These are phyloP conservation scores for Hsuehochloa calcarea DNA, from an alignment of 176 grass and related monocot genomes.

Conservation along the genomic window DNA sequence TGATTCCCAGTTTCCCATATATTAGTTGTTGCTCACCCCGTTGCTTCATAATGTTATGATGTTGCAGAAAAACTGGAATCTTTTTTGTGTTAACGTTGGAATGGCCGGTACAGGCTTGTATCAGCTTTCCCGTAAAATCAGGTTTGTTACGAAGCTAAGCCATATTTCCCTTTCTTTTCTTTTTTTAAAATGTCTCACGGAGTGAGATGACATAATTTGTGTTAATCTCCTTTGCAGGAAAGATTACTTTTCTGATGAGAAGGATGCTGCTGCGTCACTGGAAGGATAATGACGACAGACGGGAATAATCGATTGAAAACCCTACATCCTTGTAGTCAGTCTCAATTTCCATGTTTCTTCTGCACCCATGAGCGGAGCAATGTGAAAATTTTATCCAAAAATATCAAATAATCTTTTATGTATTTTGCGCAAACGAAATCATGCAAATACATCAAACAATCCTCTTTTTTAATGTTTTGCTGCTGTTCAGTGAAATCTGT, in stretches of 20 bases:
- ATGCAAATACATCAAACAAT: neutral
- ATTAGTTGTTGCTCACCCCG: neutral
- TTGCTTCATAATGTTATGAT: neutral
- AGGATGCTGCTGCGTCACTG: slow-evolving; percentile 9
- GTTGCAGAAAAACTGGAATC: slow-evolving; percentile 85
- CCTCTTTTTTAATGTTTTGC: neutral
- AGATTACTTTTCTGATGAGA: slow-evolving; percentile 62
- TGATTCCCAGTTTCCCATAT: neutral
- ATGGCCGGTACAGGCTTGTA: slow-evolving; percentile 73
- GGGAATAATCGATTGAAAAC: neutral
- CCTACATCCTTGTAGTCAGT: neutral
- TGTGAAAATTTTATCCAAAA: neutral
- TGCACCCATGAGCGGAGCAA: neutral
- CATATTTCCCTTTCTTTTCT: neutral
- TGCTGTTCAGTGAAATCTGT: neutral
- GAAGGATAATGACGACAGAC: slow-evolving; percentile 28
- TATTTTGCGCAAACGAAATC: neutral
- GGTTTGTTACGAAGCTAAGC: slow-evolving; percentile 37
- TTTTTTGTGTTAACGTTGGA: slow-evolving; percentile 67
- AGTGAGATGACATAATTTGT: neutral
- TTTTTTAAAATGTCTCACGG: slow-evolving; percentile 2
- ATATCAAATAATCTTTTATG: slow-evolving; percentile 15
- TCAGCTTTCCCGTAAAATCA: slow-evolving; percentile 76
- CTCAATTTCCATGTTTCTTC: neutral
- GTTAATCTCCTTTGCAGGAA: slow-evolving; percentile 43